Conservation (phyloP, 2,329 filamentous ascomycete species). For the Aspergillus unguis region DNA sequence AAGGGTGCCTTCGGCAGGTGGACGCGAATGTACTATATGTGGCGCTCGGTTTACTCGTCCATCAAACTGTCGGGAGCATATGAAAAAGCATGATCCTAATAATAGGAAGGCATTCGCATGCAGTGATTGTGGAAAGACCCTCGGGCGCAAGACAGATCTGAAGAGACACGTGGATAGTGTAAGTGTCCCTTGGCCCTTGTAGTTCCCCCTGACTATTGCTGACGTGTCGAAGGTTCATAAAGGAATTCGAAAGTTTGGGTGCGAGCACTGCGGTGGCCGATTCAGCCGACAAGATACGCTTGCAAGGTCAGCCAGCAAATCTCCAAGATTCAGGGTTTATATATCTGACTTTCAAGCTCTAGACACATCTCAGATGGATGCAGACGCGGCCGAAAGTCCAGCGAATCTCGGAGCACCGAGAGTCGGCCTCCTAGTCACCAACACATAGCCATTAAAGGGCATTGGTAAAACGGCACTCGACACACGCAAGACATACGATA, state of each 20-base stretch:
- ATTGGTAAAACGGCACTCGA: not conserved
- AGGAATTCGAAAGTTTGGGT: conserved; percentile 67
- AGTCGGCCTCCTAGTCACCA: not conserved
- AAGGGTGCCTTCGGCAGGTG: conserved; percentile 48
- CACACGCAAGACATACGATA: not conserved
- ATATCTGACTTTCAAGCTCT: conserved; percentile 5
- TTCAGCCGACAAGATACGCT: conserved; percentile 82
- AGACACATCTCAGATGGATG: conserved; percentile 21
- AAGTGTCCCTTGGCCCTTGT: conserved; percentile 26
- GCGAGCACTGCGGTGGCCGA: conserved; percentile 65
- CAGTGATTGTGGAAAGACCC: conserved; percentile 67
- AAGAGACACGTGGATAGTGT: conserved; percentile 54
- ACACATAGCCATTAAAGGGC: not conserved
- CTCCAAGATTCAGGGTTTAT: not conserved
- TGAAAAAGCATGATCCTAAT: conserved; percentile 76
- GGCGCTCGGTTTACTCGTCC: conserved; percentile 75
- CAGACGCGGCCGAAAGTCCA: conserved; percentile 5
- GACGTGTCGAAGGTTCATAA: conserved; percentile 65
- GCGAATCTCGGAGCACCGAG: not conserved
- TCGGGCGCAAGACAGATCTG: conserved; percentile 80
- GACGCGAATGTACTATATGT: conserved; percentile 72
- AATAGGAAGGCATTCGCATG: conserved; percentile 70
- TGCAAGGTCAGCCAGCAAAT: conserved; percentile 58
- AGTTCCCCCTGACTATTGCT: conserved; percentile 23
- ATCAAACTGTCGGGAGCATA: conserved; percentile 84